A percentile compares a stretch with the other conserved stretches of the same genome.
These are phyloP conservation scores for Recurvomyces mirabilis DNA, from an alignment of 495 filamentous ascomycete genomes.

Conservation along the genomic window DNA sequence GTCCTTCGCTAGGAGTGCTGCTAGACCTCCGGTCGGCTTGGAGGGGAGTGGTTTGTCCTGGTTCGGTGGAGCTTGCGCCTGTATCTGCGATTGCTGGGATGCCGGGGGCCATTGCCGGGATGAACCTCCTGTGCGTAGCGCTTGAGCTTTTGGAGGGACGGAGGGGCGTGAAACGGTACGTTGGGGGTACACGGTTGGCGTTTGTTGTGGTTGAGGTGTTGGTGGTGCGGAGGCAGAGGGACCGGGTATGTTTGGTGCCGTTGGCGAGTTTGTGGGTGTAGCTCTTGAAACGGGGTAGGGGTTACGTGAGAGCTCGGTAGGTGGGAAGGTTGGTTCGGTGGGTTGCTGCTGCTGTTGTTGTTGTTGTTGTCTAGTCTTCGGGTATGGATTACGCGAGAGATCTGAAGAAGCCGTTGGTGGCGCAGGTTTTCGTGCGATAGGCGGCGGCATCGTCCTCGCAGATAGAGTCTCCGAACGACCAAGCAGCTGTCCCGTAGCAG, in stretches of 20 bases:
- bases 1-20: conserved; percentile 19
- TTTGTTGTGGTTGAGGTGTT: conserved; percentile 3
- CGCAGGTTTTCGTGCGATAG: conserved; percentile 7
- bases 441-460: conserved; percentile 1
- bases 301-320: not conserved
- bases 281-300: conserved; percentile 7
- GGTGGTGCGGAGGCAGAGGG: conserved; percentile 14
- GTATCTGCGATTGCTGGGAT: conserved; percentile 14
- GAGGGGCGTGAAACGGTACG: conserved; percentile 27
- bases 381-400: conserved; percentile 5
- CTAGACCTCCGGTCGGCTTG: conserved; percentile 12
- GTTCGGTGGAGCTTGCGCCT: conserved; percentile 12
- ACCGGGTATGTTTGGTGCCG: not conserved
- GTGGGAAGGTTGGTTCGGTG: no score
- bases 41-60: not conserved
- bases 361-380: conserved; percentile 8
- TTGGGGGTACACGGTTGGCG: not conserved
- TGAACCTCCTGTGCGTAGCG: conserved; percentile 37
- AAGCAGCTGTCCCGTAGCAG: conserved; percentile 7
- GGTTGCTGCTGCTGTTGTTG: no score
- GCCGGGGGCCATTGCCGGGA: conserved; percentile 10
- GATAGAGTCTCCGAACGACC: not conserved
- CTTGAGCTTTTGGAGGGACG: conserved; percentile 52
- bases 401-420: not conserved
- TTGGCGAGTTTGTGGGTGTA: not conserved